Conservation (phyloP, 2,329 filamentous ascomycete species). For the Pseudogymnoascus sp. region DNA sequence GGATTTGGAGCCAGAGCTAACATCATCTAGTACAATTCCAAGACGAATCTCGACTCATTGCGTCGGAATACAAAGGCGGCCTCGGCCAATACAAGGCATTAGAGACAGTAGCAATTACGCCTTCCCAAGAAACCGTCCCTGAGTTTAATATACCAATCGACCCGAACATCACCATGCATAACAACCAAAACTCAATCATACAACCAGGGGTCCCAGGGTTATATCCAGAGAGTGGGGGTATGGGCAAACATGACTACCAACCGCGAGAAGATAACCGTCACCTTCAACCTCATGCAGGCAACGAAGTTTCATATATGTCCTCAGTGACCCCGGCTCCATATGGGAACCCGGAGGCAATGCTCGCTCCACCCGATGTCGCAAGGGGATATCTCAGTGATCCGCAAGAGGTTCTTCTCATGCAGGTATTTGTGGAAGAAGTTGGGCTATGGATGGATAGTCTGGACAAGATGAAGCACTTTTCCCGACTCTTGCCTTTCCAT, state of each 20-base stretch:
- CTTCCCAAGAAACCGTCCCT: conserved; percentile 21
- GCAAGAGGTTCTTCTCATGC: conserved; percentile 82
- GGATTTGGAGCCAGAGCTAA: background rate
- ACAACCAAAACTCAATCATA: conserved; percentile 22
- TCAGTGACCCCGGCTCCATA: conserved; percentile 33
- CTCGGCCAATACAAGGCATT: conserved; percentile 51
- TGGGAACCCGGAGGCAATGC: conserved; percentile 24
- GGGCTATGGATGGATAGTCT: conserved; percentile 92
- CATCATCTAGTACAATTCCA: conserved; percentile 56
- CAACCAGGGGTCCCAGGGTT: conserved; percentile 18
- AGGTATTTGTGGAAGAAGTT: conserved; percentile 85
- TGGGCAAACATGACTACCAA: conserved; percentile 20
- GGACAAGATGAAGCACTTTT: conserved; percentile 80
- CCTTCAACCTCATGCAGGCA: conserved; percentile 26
- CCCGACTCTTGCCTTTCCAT: conserved; percentile 72
- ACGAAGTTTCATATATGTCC: conserved; percentile 28
- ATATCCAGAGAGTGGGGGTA: conserved; percentile 21
- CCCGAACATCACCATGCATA: conserved; percentile 10
- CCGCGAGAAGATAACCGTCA: conserved; percentile 22
- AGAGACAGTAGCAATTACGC: conserved; percentile 31
- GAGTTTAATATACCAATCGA: conserved; percentile 21
- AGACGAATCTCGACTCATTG: conserved; percentile 84
- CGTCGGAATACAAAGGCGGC: conserved; percentile 81
- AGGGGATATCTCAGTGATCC: conserved; percentile 61
- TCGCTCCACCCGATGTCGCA: conserved; percentile 35